These are phyloP conservation scores for Ganoderma boninense DNA, from an alignment of 1,284 basidiomycete genomes.

Conservation along the genomic window DNA sequence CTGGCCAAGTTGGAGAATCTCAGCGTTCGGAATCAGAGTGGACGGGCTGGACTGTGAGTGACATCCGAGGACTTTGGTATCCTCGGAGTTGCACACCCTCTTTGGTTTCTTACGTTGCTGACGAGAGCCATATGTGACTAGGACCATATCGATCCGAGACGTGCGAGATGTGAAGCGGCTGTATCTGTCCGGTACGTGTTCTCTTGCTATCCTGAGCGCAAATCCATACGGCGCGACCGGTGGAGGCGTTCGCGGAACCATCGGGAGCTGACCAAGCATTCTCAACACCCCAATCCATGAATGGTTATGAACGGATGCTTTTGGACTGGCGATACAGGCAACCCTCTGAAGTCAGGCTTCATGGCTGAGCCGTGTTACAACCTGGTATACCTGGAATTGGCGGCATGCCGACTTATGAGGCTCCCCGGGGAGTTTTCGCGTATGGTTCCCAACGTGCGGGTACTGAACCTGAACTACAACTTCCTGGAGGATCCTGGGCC, in stretches of 20 bases:
- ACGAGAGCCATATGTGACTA: constrained; percentile 13
- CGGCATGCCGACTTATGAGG: constrained; percentile 84
- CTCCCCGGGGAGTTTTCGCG: constrained; percentile 76
- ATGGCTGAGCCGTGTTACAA: constrained; percentile 81
- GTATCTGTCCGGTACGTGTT: constrained; percentile 87
- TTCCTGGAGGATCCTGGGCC: constrained; percentile 79
- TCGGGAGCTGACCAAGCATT: constrained; percentile 30
- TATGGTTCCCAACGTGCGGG: constrained; percentile 87
- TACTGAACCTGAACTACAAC: constrained; percentile 96
- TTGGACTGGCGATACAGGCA: constrained; percentile 46
- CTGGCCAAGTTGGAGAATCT: constrained; percentile 87
- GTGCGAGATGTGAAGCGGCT: constrained; percentile 91
- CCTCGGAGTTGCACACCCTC: background rate
- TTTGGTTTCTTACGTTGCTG: constrained; percentile 12
- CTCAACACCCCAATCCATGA: constrained; percentile 19
- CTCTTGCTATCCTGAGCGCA: constrained; percentile 1
- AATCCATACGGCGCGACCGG: constrained; percentile 18
- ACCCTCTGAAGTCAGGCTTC: constrained; percentile 53
- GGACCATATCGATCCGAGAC: constrained; percentile 66
- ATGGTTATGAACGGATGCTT: constrained; percentile 14
- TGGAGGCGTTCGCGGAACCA: constrained; percentile 14
- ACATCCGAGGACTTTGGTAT: background rate
- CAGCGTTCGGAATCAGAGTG: constrained; percentile 89
- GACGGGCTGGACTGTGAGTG: constrained; percentile 72
- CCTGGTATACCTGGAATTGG: constrained; percentile 92